phyloP scores from a whole-genome alignment of 306 rosid species.

The Calophaca sinica region DNA sequence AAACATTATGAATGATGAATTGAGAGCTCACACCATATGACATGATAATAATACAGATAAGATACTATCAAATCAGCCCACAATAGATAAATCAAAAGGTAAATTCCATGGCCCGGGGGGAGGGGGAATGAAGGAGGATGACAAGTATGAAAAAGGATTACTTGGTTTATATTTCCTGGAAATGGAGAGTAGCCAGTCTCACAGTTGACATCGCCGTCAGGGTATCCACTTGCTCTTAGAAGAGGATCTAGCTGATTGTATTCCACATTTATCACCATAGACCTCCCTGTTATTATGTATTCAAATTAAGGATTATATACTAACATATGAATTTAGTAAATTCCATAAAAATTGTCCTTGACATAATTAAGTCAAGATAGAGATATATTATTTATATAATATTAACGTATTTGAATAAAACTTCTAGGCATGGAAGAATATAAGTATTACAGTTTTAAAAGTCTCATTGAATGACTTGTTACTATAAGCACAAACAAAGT shows the following conservation, averaged over 20 bases:
- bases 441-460: slow-evolving; percentile 11
- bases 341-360: slow-evolving; percentile 21
- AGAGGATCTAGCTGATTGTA: slow-evolving; percentile 99
- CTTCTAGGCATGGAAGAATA: slow-evolving; percentile 1
- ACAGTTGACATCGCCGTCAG: slow-evolving; percentile 86
- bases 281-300: slow-evolving; percentile 67
- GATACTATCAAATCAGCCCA: slow-evolving; percentile 9
- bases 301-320: slow-evolving; percentile 37
- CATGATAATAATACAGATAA: slow-evolving; percentile 36
- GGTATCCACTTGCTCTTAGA: slow-evolving; percentile 89
- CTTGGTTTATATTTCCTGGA: slow-evolving; percentile 98
- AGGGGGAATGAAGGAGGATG: background rate
- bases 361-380: background rate
- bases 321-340: slow-evolving; percentile 13
- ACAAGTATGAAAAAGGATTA: slow-evolving; percentile 57
- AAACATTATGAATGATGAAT: slow-evolving; percentile 32
- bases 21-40: slow-evolving; percentile 11
- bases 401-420: slow-evolving; percentile 13
- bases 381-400: slow-evolving; percentile 23
- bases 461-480: background rate
- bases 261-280: slow-evolving; percentile 97
- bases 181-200: slow-evolving; percentile 94
- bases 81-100: slow-evolving; percentile 33
- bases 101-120: background rate
- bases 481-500: background rate